phyloP scores from a whole-genome alignment of 805 yeast genomes.

The Wickerhamomyces kurtzmanii region DNA sequence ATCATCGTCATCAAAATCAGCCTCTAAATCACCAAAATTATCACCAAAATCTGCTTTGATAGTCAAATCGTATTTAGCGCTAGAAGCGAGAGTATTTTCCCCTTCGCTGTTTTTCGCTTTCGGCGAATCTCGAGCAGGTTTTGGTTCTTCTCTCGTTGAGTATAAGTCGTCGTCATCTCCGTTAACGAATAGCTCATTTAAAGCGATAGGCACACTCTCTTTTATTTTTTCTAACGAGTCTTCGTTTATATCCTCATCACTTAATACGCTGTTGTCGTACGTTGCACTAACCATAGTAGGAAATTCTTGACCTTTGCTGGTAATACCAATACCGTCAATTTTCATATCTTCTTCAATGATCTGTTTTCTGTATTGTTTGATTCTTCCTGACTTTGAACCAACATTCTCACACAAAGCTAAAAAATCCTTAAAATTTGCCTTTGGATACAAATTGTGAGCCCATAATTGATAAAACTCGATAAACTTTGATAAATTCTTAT shows the following conservation, averaged over 20 bases:
- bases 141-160: conserved; percentile 9
- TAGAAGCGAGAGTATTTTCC: no score
- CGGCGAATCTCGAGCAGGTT: no score
- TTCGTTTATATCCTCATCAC: no score
- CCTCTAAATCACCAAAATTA: no score
- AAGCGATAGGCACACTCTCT: no score
- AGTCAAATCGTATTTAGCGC: no score
- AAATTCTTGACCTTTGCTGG: conserved; percentile 1
- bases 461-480: conserved; percentile 57
- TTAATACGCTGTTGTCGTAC: conserved; percentile 1
- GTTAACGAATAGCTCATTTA: conserved; percentile 9
- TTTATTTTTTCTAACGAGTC: no score
- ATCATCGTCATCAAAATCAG: no score
- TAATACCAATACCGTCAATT: conserved; percentile 1
- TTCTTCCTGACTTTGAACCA: conserved; percentile 30
- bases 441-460: conserved; percentile 73
- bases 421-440: conserved; percentile 69
- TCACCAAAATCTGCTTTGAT: no score
- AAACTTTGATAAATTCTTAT: conserved; percentile 36
- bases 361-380: conserved; percentile 31
- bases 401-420: conserved; percentile 39
- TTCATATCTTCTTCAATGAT: conserved; percentile 28
- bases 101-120: no score
- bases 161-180: conserved; percentile 15
- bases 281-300: background rate